Conservation (phyloP, 2,329 filamentous ascomycete species). For the Penicillium polonicum region DNA sequence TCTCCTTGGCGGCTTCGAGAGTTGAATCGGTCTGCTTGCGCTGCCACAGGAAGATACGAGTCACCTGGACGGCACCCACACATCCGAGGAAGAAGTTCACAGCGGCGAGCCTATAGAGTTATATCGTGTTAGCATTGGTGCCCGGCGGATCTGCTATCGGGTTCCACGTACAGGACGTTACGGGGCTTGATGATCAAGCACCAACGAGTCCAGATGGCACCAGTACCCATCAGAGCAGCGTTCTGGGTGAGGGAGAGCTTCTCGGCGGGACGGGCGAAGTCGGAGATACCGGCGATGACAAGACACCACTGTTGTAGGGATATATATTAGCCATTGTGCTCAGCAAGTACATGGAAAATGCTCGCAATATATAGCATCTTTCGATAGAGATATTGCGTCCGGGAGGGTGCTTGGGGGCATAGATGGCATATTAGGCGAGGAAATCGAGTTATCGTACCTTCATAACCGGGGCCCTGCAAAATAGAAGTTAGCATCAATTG, state of each 20-base stretch:
- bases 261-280: constrained; percentile 87
- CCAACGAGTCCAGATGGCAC: constrained; percentile 97
- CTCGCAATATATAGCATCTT: neutral
- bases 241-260: constrained; percentile 94
- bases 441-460: constrained; percentile 53
- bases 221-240: constrained; percentile 81
- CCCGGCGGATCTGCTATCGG: neutral
- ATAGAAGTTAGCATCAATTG: constrained; percentile 16
- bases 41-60: constrained; percentile 67
- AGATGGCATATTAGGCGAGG: constrained; percentile 4
- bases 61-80: constrained; percentile 79
- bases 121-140: constrained; percentile 10
- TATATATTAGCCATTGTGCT: constrained; percentile 6
- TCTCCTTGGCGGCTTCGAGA: constrained; percentile 39
- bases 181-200: constrained; percentile 94
- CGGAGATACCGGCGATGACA: constrained; percentile 86
- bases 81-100: constrained; percentile 98
- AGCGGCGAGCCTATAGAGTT: constrained; percentile 66
- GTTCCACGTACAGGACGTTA: constrained; percentile 74
- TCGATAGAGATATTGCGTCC: neutral
- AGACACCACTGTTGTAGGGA: constrained; percentile 69
- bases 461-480: constrained; percentile 83
- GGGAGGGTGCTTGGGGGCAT: too few species aligned
- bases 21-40: constrained; percentile 55
- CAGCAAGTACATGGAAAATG: neutral